phyloP scores from a whole-genome alignment of 2,329 filamentous ascomycete species.

The Penicillium sp. region DNA sequence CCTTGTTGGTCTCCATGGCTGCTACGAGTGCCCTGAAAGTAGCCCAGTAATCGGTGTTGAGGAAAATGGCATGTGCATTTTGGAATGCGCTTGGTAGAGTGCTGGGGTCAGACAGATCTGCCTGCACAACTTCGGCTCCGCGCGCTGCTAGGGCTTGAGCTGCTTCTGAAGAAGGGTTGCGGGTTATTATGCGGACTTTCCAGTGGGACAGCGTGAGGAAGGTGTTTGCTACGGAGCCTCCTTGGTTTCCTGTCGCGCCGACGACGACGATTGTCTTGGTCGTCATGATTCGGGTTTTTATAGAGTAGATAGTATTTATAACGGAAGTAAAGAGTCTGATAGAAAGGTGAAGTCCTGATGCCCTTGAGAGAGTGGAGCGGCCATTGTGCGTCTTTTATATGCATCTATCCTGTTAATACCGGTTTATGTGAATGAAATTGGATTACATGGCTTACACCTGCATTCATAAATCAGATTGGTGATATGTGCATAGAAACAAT shows the following conservation, averaged over 20 bases:
- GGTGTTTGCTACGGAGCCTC: slow-evolving; percentile 50
- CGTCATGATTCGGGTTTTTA: slow-evolving; percentile 34
- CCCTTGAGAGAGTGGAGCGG: too few relatives aligned
- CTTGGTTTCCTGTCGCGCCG: slow-evolving; percentile 59
- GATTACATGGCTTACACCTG: too few relatives aligned
- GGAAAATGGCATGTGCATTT: slow-evolving; percentile 48
- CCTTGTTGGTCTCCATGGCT: background rate
- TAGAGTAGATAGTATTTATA: too few relatives aligned
- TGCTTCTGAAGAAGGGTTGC: slow-evolving; percentile 42
- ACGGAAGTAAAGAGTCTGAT: too few relatives aligned
- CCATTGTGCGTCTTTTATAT: too few relatives aligned
- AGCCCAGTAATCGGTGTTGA: slow-evolving; percentile 39
- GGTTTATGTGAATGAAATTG: too few relatives aligned
- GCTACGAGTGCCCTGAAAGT: background rate
- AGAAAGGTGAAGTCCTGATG: too few relatives aligned
- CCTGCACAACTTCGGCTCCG: slow-evolving; percentile 52
- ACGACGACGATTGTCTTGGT: slow-evolving; percentile 48
- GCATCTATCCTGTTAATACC: too few relatives aligned
- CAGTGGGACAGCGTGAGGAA: slow-evolving; percentile 45
- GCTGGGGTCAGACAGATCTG: slow-evolving; percentile 47
- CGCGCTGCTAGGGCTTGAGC: slow-evolving; percentile 42
- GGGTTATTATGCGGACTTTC: slow-evolving; percentile 54
- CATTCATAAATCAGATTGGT: too few relatives aligned
- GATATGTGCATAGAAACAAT: too few relatives aligned
- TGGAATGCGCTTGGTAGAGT: slow-evolving; percentile 44